Conservation (phyloP, 192 early-diverging fungal genomes). For the Phycomyces nitens region DNA sequence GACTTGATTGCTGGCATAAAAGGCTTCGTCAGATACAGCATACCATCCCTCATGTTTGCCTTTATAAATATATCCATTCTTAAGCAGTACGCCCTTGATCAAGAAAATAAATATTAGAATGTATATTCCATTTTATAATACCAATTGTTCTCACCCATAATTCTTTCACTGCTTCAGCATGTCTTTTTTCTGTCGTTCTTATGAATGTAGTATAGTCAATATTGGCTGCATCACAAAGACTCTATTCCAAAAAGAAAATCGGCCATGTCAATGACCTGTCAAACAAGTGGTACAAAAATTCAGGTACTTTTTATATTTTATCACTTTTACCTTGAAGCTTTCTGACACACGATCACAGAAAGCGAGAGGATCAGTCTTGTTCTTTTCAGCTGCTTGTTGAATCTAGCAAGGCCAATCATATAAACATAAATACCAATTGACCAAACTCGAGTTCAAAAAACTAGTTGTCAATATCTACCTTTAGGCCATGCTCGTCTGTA, state of each 20-base stretch:
- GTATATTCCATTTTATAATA: neutral
- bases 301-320: neutral
- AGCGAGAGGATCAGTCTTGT: conserved; percentile 52
- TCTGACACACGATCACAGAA: conserved; percentile 77
- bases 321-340: conserved; percentile 53
- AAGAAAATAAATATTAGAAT: neutral
- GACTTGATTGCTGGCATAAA: conserved; percentile 73
- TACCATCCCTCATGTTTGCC: conserved; percentile 93
- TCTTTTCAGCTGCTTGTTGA: conserved; percentile 78
- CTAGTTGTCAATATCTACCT: too few relatives aligned
- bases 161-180: conserved; percentile 61
- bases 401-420: conserved; percentile 67
- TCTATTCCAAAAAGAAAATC: conserved; percentile 34
- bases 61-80: conserved; percentile 84
- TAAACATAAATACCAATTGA: too few relatives aligned
- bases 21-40: conserved; percentile 92
- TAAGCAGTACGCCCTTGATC: conserved; percentile 51
- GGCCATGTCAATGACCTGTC: neutral
- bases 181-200: conserved; percentile 79
- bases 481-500: conserved; percentile 96
- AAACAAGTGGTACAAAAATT: neutral
- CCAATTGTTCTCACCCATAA: conserved; percentile 64
- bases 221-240: conserved; percentile 68
- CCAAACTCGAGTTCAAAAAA: too few relatives aligned
- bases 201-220: conserved; percentile 79